phyloP scores from a whole-genome alignment of 164 flowering plant species.

The Hamamelis virginiana region DNA sequence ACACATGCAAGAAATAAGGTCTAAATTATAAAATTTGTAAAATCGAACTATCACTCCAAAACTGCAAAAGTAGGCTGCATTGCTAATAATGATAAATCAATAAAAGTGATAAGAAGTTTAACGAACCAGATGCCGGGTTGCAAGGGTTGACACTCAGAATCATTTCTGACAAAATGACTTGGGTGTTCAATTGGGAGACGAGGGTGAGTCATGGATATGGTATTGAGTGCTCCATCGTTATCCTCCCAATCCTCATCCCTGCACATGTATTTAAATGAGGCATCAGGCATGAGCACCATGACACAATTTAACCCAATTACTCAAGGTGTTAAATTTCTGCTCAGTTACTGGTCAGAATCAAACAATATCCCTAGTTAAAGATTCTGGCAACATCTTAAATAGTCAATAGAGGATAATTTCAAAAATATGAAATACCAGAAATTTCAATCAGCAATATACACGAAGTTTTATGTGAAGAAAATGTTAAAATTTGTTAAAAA shows the following conservation, averaged over 20 bases:
- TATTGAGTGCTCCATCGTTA: conserved; percentile 97
- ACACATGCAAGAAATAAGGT: too few relatives aligned
- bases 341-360: not conserved
- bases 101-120: not conserved
- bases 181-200: conserved; percentile 89
- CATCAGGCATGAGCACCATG: not conserved
- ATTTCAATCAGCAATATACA: too few relatives aligned
- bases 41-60: too few relatives aligned
- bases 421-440: too few relatives aligned
- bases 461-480: too few relatives aligned
- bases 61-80: not conserved
- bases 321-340: not conserved
- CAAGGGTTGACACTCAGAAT: conserved; percentile 79
- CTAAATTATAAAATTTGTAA: too few relatives aligned
- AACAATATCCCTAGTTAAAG: too few relatives aligned
- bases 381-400: too few relatives aligned
- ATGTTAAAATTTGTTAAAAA: too few relatives aligned
- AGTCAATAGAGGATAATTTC: too few relatives aligned
- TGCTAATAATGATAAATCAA: not conserved
- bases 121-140: conserved; percentile 94
- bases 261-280: conserved; percentile 10
- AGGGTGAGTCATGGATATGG: conserved; percentile 96
- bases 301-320: not conserved
- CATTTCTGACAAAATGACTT: conserved; percentile 54
- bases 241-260: conserved; percentile 99